Evolutionary conservation across 2,329 filamentous ascomycete species (phyloP), one percentile per base, ranked within the genome.

Genomic region (Xylaria sp.): DNA sequence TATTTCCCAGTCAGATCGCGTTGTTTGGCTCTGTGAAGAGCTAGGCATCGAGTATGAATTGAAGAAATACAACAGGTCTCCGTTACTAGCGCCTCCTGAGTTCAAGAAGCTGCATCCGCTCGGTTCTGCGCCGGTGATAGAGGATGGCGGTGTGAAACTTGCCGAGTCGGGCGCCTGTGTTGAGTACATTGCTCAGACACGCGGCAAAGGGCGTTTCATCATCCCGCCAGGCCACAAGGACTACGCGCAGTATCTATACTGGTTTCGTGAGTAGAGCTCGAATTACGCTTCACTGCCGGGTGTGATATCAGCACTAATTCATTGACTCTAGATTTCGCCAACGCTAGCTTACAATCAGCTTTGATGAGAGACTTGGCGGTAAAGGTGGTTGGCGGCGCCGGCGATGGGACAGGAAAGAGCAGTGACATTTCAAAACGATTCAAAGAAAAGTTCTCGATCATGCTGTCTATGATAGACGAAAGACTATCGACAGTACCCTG

Each of bases 401-500:
- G 28, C 9, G 21, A 49, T 42, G 77, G 69, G n/a, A 43, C 63
- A 43, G 54, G 37, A 19, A 49, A 60, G 1, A 73, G 76, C 14
- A 75, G 78, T 40, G 67, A 70, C 0, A 61, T 73, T 0, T 63
- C 75, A 9, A 67, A 73, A 11, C 71, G 76, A 19, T 71, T 74
- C 9, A 67, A 70, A 5, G 73, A 69, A 5, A 77, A 77, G 12
- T 68, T 83, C 2, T 59, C 73, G 3, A 71, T 65, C n/a, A 73
- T 77, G 0, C 63, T 89, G 35, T 45, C 60, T n/a, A 67, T 79
- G 21, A 54, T 87, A 25, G 80, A 90, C 40, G 73, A 80, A 2
- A 76, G 83, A 11, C 71, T 91, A 2, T 67, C 66, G 2, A 63
- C 74, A 1, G 82, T 78, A 37, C 71, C 77, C 7, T 91, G 82